A percentile compares a stretch with the other conserved stretches of the same genome.
Evolutionary conservation across 2,329 filamentous ascomycete genomes (phyloP).

Genomic region (Ploettnerulaceae sp.): DNA sequence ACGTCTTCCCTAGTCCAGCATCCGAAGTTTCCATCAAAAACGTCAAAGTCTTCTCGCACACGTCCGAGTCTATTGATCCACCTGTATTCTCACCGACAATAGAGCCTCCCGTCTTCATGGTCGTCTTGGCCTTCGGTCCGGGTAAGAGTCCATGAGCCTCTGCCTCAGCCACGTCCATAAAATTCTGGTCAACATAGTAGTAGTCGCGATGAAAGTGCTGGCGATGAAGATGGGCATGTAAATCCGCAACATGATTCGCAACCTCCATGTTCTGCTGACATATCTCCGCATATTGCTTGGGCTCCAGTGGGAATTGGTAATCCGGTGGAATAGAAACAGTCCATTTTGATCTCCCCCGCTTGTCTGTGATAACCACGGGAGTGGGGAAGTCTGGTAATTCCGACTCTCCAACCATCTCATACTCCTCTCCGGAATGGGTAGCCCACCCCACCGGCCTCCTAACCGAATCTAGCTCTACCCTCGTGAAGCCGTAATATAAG

Average conservation of each 20-base stretch:
- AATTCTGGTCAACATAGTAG: constrained; percentile 61
- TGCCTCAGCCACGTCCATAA: constrained; percentile 70
- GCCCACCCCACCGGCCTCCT: constrained; percentile 35
- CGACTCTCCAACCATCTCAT: constrained; percentile 63
- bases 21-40: constrained; percentile 71
- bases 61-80: constrained; percentile 43
- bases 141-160: constrained; percentile 58
- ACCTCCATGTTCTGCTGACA: constrained; percentile 63
- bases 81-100: constrained; percentile 47
- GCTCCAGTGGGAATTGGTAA: constrained; percentile 60
- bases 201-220: constrained; percentile 48
- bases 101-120: constrained; percentile 30
- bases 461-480: constrained; percentile 32
- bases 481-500: constrained; percentile 43
- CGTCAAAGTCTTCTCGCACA: constrained; percentile 68
- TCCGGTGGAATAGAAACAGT: constrained; percentile 72
- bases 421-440: constrained; percentile 42
- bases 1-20: constrained; percentile 69
- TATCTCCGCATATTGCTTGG: constrained; percentile 64
- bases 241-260: constrained; percentile 50
- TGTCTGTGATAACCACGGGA: constrained; percentile 65
- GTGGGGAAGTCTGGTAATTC: constrained; percentile 67
- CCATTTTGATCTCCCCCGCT: constrained; percentile 63
- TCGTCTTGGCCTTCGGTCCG: constrained; percentile 34
- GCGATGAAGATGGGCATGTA: constrained; percentile 41